Base-by-base conservation (phyloP, 305 asterid genomes). In the Euphrasia arctica region DNA sequence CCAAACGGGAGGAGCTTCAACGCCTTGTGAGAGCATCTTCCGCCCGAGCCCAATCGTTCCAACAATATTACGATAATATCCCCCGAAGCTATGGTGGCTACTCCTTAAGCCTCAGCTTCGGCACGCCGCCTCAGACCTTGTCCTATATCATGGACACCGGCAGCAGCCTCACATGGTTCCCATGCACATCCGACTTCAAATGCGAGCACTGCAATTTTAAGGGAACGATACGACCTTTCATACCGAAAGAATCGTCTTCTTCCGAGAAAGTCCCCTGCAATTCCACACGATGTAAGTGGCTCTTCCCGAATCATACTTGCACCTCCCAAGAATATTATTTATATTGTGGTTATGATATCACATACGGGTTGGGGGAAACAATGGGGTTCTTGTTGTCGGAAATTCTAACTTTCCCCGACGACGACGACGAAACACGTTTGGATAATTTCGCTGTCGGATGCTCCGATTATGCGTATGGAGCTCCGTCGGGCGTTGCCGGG, bases 121-220 rank as follows among this genome's bases (percentile, higher is more conserved):
- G 85, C 2, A 77, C 81, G 2, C 84, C 84, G 54, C 81, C 78
- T 63, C 84, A 80, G 52, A 57, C 54, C 2, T 11, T 77, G 0
- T 27, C 78, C 4, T 77, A 74, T 5, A 12, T 72, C 56, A 61
- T 80, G 73, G 85, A 80, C 82, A 72, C 82, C 9, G 82, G 80
- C 9, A 76, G 76, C 54, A 76, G 82, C 74, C 72, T 63, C 0
- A 72, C 72, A 27, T 77, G 82, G 85, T 72, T 64, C 64, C 85
- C 82, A 55, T 80, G 85, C 80, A 25, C 27, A 25, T 25, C 27
- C 27, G 27, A 25, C 27, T 25, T 25, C 27, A 25, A 25, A 25
- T 25, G 27, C 27, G 27, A 25, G 27, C 27, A 25, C 27, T 25
- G 27, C 27, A 1, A 25, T 25, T 25, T 25, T 25, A 77, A 9